These are phyloP conservation scores for Vickermania spadyakhi DNA, from an alignment of 208 protist genomes.

Conservation along the genomic window DNA sequence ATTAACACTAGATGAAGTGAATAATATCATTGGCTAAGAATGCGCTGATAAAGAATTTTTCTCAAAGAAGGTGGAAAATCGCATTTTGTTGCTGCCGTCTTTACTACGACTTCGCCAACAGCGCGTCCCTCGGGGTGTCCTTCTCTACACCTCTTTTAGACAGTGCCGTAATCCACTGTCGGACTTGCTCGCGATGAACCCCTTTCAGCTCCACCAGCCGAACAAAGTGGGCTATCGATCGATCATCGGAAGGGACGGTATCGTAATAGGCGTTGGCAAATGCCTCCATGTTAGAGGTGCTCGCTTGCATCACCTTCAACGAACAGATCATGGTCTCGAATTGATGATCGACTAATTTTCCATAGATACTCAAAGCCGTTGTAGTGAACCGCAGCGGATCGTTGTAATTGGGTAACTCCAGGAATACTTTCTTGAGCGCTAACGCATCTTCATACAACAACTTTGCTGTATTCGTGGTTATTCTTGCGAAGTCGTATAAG, in stretches of 20 bases:
- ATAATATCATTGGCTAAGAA: no score
- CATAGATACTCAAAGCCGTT: slow-evolving; percentile 50
- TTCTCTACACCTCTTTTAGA: slow-evolving; percentile 83
- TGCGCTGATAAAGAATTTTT: no score
- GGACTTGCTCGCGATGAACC: slow-evolving; percentile 65
- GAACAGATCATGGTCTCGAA: slow-evolving; percentile 78
- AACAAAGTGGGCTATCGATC: slow-evolving; percentile 84
- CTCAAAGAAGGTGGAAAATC: no score
- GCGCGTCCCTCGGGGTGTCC: slow-evolving; percentile 61
- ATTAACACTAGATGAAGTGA: no score
- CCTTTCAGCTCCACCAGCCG: slow-evolving; percentile 80
- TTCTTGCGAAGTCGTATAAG: slow-evolving; percentile 51
- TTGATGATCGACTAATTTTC: slow-evolving; percentile 61
- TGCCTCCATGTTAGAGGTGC: slow-evolving; percentile 34
- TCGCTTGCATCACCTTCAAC: slow-evolving; percentile 80
- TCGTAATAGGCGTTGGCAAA: slow-evolving; percentile 86
- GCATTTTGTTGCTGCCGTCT: no score
- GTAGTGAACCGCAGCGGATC: slow-evolving; percentile 57
- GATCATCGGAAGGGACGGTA: slow-evolving; percentile 66
- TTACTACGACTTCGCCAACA: no score
- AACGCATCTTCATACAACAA: slow-evolving; percentile 67
- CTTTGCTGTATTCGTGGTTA: slow-evolving; percentile 49
- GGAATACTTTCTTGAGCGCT: slow-evolving; percentile 62
- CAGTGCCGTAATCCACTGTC: slow-evolving; percentile 60
- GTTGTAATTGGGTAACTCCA: slow-evolving; percentile 85